Percentiles rank a stretch among this genome's conserved stretches.
phyloP scores from a whole-genome alignment of 768 basidiomycete species.

The Phanerodontia chrysosporium region DNA sequence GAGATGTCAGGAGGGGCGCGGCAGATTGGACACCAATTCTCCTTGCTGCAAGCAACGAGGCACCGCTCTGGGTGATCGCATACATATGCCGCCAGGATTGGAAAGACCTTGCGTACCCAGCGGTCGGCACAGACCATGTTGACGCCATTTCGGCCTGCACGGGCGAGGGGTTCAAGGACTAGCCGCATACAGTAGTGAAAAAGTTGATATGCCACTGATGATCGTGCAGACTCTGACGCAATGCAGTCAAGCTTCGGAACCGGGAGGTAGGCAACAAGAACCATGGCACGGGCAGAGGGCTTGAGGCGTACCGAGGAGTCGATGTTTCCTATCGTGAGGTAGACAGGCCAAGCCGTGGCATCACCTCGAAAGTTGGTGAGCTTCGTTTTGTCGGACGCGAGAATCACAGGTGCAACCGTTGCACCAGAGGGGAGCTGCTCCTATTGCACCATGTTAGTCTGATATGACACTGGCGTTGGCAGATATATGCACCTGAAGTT shows the following conservation, averaged over 20 bases:
- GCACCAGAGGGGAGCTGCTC: slow-evolving; percentile 20
- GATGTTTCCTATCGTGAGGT: slow-evolving; percentile 29
- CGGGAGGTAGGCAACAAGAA: slow-evolving; percentile 27
- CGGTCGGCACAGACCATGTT: slow-evolving; percentile 20
- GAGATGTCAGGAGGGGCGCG: background rate
- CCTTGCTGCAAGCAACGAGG: slow-evolving; percentile 16
- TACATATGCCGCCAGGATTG: slow-evolving; percentile 20
- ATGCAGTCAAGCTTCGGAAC: slow-evolving; percentile 25
- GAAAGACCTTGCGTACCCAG: slow-evolving; percentile 11
- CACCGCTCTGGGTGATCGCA: slow-evolving; percentile 25
- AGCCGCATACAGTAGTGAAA: slow-evolving; percentile 20
- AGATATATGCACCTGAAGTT: too few species aligned
- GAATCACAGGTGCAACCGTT: slow-evolving; percentile 24
- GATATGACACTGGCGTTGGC: too few species aligned
- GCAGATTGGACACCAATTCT: slow-evolving; percentile 18
- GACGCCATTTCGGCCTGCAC: slow-evolving; percentile 17
- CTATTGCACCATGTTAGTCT: slow-evolving; percentile 4
- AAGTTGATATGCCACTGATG: slow-evolving; percentile 15
- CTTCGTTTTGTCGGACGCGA: slow-evolving; percentile 28
- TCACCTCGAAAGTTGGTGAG: slow-evolving; percentile 21
- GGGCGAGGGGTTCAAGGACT: slow-evolving; percentile 16
- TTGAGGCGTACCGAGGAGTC: slow-evolving; percentile 15
- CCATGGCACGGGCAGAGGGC: slow-evolving; percentile 8
- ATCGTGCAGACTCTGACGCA: slow-evolving; percentile 2
- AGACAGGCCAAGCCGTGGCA: slow-evolving; percentile 28